A percentile compares a stretch with the other conserved stretches of the same genome.
Evolutionary conservation across 768 basidiomycete genomes (phyloP).

Genomic region (Filobasidium wieringae): DNA sequence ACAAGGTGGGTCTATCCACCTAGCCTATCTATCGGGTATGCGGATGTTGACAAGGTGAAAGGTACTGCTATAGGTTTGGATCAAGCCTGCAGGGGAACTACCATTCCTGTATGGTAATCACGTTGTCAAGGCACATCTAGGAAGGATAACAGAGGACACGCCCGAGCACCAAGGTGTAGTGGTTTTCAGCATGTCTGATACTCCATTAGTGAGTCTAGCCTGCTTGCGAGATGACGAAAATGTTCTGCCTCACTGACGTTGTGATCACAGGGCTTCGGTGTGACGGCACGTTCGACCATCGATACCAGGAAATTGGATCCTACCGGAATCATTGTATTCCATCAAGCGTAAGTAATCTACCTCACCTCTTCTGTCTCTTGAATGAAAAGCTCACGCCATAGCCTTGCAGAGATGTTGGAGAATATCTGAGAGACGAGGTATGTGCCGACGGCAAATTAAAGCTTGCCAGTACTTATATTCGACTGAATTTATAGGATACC

Average conservation of each 20-base stretch:
- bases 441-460: not conserved
- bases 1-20: conserved; percentile 58
- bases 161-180: conserved; percentile 98
- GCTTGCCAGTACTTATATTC: not conserved
- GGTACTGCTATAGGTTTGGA: conserved; percentile 92
- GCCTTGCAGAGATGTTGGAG: conserved; percentile 73
- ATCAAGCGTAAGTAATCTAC: conserved; percentile 65
- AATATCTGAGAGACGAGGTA: conserved; percentile 94
- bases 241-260: not conserved
- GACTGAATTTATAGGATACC: conserved; percentile 15
- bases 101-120: conserved; percentile 98
- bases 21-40: too few relatives aligned
- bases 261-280: conserved; percentile 72
- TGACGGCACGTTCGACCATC: conserved; percentile 85
- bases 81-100: conserved; percentile 98
- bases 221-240: not conserved
- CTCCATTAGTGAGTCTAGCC: conserved; percentile 59
- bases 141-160: conserved; percentile 95
- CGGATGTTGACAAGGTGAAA: too few relatives aligned
- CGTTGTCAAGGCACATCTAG: conserved; percentile 95
- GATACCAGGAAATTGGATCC: conserved; percentile 97
- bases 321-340: conserved; percentile 93
- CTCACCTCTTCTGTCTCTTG: conserved; percentile 4
- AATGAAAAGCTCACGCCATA: not conserved
- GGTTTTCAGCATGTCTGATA: conserved; percentile 88